Conservation (phyloP, 176 grass and related monocot species). For the Thalia dealbata region DNA sequence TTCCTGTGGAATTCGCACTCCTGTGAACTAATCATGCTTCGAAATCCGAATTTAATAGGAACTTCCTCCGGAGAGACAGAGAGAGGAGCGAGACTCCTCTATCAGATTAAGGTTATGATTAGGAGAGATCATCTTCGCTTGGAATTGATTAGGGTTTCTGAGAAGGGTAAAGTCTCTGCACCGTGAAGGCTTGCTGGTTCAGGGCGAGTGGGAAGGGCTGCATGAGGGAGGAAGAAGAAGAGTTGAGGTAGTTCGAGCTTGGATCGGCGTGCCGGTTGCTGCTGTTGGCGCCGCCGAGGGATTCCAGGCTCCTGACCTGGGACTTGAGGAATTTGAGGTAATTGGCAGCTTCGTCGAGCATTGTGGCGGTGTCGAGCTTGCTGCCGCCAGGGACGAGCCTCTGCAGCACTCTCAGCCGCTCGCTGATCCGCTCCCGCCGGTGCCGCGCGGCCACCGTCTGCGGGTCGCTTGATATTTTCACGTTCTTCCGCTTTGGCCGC, state of each 20-base stretch:
- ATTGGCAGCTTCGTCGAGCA: conserved; percentile 14
- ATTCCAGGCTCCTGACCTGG: conserved; percentile 11
- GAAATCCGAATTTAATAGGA: no score
- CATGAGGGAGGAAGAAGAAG: neutral
- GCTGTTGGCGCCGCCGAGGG: neutral
- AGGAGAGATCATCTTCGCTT: neutral
- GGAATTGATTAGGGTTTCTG: neutral
- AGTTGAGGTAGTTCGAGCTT: neutral
- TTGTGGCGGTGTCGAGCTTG: conserved; percentile 9
- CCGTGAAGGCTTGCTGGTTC: neutral
- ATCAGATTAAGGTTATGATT: no score
- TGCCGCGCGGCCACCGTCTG: conserved; percentile 14
- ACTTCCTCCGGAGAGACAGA: neutral
- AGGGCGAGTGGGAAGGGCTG: neutral
- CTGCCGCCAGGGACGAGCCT: conserved; percentile 7
- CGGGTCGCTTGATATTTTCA: conserved; percentile 17
- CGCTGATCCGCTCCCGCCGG: conserved; percentile 9
- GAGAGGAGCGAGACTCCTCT: no score
- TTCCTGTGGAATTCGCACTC: no score
- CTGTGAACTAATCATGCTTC: no score
- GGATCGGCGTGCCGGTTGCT: neutral
- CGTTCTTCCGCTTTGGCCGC: conserved; percentile 11
- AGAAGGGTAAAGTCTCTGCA: neutral
- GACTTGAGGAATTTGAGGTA: conserved; percentile 18
- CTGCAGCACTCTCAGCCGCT: conserved; percentile 10